phyloP scores from a whole-genome alignment of 2,329 filamentous ascomycete species.

The Orbilia ellipsospora region DNA sequence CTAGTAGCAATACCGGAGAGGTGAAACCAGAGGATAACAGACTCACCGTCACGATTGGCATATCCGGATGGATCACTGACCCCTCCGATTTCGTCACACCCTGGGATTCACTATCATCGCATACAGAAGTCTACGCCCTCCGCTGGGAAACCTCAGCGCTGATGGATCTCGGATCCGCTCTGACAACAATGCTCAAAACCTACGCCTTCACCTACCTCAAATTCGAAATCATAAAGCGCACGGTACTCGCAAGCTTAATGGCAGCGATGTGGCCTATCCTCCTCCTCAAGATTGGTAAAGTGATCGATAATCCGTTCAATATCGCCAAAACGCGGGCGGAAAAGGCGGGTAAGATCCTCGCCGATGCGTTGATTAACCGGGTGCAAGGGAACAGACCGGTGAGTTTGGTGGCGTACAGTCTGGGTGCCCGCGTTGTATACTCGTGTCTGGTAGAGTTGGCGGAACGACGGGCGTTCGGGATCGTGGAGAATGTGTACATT shows the following conservation, averaged over 20 bases:
- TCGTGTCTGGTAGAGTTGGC: slow-evolving; percentile 81
- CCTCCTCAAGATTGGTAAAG: slow-evolving; percentile 73
- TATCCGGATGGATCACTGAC: slow-evolving; percentile 82
- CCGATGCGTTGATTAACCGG: slow-evolving; percentile 82
- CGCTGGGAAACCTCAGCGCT: slow-evolving; percentile 76
- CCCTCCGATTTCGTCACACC: slow-evolving; percentile 78
- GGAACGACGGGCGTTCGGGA: slow-evolving; percentile 80
- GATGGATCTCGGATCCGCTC: slow-evolving; percentile 78
- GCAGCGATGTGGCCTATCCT: slow-evolving; percentile 77
- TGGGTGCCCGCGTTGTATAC: slow-evolving; percentile 84
- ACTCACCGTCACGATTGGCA: slow-evolving; percentile 82
- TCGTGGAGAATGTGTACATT: slow-evolving; percentile 84
- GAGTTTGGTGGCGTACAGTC: slow-evolving; percentile 81
- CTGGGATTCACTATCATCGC: slow-evolving; percentile 73
- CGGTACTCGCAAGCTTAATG: slow-evolving; percentile 75
- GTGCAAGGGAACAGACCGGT: slow-evolving; percentile 85
- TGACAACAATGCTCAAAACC: slow-evolving; percentile 80
- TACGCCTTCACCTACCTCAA: slow-evolving; percentile 83
- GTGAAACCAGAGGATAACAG: slow-evolving; percentile 61
- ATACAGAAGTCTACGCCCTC: slow-evolving; percentile 82
- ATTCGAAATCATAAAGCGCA: slow-evolving; percentile 77
- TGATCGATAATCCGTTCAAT: slow-evolving; percentile 84
- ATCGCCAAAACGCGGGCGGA: slow-evolving; percentile 80
- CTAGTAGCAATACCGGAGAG: background rate
- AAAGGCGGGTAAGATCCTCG: slow-evolving; percentile 81